Percentiles rank a stretch among this genome's conserved stretches.
Evolutionary conservation across 2,329 filamentous ascomycete species (phyloP).

Genomic region (Penicillium brasilianum): DNA sequence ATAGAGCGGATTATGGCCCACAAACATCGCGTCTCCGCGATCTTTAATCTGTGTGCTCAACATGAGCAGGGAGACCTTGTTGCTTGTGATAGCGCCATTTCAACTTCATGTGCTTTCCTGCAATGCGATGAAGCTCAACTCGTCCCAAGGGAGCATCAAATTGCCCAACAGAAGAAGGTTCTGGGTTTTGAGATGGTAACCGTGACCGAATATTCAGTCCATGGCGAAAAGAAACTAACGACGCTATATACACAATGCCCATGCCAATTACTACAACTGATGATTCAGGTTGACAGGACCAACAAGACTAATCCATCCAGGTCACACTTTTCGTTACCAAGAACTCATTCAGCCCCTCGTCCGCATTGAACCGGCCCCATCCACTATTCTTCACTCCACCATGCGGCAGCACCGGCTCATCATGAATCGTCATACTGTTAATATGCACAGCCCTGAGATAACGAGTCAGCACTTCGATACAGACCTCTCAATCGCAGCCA

Average conservation of each 20-base stretch:
- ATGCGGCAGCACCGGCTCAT: slow-evolving; percentile 65
- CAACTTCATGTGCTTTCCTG: too few species aligned
- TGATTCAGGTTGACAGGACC: neutral
- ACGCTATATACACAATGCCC: neutral
- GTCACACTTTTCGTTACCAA: slow-evolving; percentile 67
- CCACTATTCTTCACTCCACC: slow-evolving; percentile 67
- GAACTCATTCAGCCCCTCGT: slow-evolving; percentile 63
- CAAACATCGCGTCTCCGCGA: too few species aligned
- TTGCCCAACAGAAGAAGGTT: too few species aligned
- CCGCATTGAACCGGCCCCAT: slow-evolving; percentile 62
- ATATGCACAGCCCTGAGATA: slow-evolving; percentile 59
- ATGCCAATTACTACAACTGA: neutral
- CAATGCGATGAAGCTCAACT: too few species aligned
- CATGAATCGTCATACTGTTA: slow-evolving; percentile 68
- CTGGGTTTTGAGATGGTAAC: too few species aligned
- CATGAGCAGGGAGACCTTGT: too few species aligned
- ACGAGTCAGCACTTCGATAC: slow-evolving; percentile 12
- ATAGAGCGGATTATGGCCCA: too few species aligned
- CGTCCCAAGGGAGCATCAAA: too few species aligned
- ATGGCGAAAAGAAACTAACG: neutral
- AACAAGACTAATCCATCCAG: slow-evolving; percentile 51
- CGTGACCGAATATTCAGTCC: too few species aligned
- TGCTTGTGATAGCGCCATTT: too few species aligned
- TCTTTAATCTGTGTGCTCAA: too few species aligned
- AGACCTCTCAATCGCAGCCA: neutral